Base-by-base conservation (phyloP, 495 filamentous ascomycete species). In the Pyrenula aspistea region DNA sequence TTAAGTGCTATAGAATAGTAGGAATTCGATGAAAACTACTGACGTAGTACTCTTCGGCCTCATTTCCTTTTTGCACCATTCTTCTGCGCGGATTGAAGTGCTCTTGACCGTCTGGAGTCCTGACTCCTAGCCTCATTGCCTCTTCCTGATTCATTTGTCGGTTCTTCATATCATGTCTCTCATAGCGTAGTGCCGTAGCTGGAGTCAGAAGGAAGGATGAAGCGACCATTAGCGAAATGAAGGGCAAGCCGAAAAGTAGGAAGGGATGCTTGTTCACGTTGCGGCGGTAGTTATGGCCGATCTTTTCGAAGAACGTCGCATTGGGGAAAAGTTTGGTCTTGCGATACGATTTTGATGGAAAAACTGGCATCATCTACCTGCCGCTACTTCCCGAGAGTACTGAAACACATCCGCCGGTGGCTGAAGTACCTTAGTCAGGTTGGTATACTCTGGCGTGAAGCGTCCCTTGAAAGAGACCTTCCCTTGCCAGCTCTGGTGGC, bases 191-290 rank as follows among this genome's bases (percentile, higher is more conserved):
- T 2, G 93, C 94, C 3, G 93, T 89, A 1, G 91, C 93, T 1
- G 94, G 93, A 0, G 92, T 96, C 12, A 99, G 78, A 59, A 91
- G 86, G 71, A 99, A 99, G 8, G 88, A 94, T 0, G 89, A 93
- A 2, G 85, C 91, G n/a, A 99, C 84, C 62, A 99, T 95, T 36
- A 92, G 83, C 49, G 78, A 72, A 63, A 97, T 79, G 72, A 99
- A 99, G 12, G 93, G 93, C n/a, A 97, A 75, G 3, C 93, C 93
- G 68, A 99, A 99, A 54, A 96, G 79, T 42, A 92, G 73, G 70
- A 99, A 99, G 0, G 93, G 93, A 61, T 87, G 88, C 59, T 78
- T 82, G 20, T 75, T 65, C 47, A 96, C 77, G 54, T 72, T 64
- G 11, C 73, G 65, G 56, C 93, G 87, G 73, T 99, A 99, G 22